Evolutionary conservation across 306 rosid species (phyloP).

Genomic region (Cercis canadensis): DNA sequence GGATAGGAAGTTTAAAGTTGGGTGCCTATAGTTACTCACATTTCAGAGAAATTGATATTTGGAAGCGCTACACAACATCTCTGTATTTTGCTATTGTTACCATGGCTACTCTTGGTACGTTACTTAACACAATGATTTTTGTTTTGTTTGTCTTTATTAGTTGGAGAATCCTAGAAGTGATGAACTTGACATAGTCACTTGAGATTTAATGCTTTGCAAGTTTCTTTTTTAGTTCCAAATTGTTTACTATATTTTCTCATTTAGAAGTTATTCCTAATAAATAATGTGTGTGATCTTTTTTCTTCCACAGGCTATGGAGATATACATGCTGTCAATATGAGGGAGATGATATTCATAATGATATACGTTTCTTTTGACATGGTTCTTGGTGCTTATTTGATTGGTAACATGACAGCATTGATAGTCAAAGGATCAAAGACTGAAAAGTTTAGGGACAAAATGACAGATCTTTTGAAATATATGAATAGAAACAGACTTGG

Average conservation of each 20-base stretch:
- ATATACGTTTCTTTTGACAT: conserved; percentile 88
- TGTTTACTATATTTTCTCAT: conserved; percentile 23
- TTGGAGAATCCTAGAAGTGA: not conserved
- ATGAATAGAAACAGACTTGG: conserved; percentile 93
- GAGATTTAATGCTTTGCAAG: not conserved
- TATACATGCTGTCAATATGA: conserved; percentile 92
- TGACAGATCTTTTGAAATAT: conserved; percentile 84
- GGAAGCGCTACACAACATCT: conserved; percentile 89
- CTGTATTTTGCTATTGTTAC: conserved; percentile 93
- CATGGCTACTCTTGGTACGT: conserved; percentile 96
- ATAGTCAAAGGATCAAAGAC: conserved; percentile 99
- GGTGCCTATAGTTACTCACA: conserved; percentile 78
- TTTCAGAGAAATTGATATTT: conserved; percentile 89
- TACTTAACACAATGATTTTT: conserved; percentile 4
- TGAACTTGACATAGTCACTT: conserved; percentile 1
- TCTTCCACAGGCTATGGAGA: conserved; percentile 89
- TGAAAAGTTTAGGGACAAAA: conserved; percentile 88
- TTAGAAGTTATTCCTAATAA: conserved; percentile 26
- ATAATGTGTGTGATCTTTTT: conserved; percentile 29
- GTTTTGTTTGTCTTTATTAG: conserved; percentile 8
- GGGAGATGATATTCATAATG: conserved; percentile 98
- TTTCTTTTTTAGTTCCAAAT: not conserved
- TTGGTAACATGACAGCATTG: conserved; percentile 98
- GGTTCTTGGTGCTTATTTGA: conserved; percentile 97
- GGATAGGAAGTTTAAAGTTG: conserved; percentile 92